Conservation (phyloP, 1,139 yeast genomes). For the Taiozyma sp. region DNA sequence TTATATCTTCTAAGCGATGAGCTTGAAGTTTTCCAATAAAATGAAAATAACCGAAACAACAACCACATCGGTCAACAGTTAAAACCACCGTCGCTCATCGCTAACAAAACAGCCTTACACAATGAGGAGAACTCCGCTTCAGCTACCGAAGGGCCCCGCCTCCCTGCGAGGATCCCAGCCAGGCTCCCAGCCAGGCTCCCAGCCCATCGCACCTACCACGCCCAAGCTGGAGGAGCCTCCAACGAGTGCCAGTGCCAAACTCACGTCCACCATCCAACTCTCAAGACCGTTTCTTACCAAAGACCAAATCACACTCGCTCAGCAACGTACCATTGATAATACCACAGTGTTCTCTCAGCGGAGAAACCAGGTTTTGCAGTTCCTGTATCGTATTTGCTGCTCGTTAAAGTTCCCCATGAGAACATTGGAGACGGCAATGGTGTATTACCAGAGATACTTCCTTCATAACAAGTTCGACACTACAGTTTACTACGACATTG, state of each 20-base stretch:
- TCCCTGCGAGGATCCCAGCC: not conserved
- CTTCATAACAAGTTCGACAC: conserved; percentile 55
- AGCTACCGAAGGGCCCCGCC: not conserved
- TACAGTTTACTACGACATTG: conserved; percentile 43
- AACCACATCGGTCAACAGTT: too few relatives aligned
- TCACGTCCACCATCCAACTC: conserved; percentile 35
- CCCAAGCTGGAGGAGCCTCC: not conserved
- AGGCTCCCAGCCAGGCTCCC: not conserved
- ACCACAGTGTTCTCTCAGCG: conserved; percentile 41
- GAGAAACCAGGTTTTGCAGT: conserved; percentile 49
- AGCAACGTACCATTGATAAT: conserved; percentile 47
- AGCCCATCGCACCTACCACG: not conserved
- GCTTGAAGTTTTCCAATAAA: not conserved
- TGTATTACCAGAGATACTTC: conserved; percentile 66
- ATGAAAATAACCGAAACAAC: not conserved
- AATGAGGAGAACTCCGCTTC: not conserved
- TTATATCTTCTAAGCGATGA: not conserved
- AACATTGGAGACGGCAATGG: conserved; percentile 62
- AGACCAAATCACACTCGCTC: conserved; percentile 49
- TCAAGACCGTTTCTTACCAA: conserved; percentile 62
- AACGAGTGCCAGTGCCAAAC: not conserved
- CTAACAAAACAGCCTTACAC: not conserved
- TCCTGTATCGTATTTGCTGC: conserved; percentile 46
- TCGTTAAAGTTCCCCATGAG: conserved; percentile 59
- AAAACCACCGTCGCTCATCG: too few relatives aligned